Percentiles rank a stretch among this genome's conserved stretches.
Conservation (phyloP, 305 asterid genomes). For the Plantago rigida region DNA sequence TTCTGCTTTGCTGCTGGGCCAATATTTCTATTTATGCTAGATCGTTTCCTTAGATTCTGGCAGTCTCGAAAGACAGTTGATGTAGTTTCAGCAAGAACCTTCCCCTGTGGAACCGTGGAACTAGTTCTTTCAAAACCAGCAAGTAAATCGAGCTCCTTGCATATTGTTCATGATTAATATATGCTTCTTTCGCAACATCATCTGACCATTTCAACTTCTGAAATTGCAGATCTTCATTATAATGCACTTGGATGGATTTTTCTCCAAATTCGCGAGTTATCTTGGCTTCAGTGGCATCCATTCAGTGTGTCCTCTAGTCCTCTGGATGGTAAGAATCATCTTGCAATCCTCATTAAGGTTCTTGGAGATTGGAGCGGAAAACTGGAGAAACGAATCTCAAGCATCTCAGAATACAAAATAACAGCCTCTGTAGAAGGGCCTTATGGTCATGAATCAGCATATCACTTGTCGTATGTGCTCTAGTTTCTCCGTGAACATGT, state of each 20-base stretch:
- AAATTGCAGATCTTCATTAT: slow-evolving; percentile 52
- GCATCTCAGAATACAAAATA: slow-evolving; percentile 26
- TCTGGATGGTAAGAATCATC: slow-evolving; percentile 53
- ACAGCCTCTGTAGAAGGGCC: slow-evolving; percentile 81
- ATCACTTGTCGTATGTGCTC: slow-evolving; percentile 54
- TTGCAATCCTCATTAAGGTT: slow-evolving; percentile 65
- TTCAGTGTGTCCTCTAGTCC: slow-evolving; percentile 88
- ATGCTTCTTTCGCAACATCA: no score
- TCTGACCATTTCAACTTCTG: neutral
- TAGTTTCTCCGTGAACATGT: neutral
- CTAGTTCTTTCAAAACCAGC: slow-evolving; percentile 67
- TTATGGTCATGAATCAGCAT: slow-evolving; percentile 77
- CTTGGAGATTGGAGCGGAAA: slow-evolving; percentile 71
- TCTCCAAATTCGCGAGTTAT: slow-evolving; percentile 63
- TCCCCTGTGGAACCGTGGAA: slow-evolving; percentile 78
- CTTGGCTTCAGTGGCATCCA: slow-evolving; percentile 89
- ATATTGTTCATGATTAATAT: neutral
- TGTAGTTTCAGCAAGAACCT: slow-evolving; percentile 54
- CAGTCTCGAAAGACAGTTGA: slow-evolving; percentile 62
- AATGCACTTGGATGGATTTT: slow-evolving; percentile 89
- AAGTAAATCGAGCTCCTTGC: slow-evolving; percentile 33
- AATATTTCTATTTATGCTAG: slow-evolving; percentile 76
- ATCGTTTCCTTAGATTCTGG: slow-evolving; percentile 79
- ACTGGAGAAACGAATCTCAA: slow-evolving; percentile 39
- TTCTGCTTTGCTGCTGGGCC: slow-evolving; percentile 65